phyloP scores from a whole-genome alignment of 805 yeast species.

The Myxozyma nipponensis region DNA sequence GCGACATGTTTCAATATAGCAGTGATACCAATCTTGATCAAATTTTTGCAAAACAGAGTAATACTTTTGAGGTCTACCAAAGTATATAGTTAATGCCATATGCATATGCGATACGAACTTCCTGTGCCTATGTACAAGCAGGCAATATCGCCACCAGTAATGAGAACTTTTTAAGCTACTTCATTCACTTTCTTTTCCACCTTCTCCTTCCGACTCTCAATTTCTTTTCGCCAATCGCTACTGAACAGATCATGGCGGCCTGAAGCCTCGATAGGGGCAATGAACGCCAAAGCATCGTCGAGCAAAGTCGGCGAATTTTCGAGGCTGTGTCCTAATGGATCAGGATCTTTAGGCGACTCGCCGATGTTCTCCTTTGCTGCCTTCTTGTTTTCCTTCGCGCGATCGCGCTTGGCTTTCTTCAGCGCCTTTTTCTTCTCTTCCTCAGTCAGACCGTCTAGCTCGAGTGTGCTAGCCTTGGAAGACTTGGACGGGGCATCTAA shows the following conservation, averaged over 20 bases:
- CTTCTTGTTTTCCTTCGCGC: conserved; percentile 46
- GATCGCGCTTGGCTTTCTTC: conserved; percentile 42
- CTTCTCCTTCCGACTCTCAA: conserved; percentile 1
- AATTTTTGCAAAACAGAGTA: no score
- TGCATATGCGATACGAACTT: no score
- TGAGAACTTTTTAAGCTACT: background rate
- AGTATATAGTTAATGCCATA: no score
- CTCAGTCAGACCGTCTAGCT: conserved; percentile 33
- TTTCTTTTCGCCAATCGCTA: conserved; percentile 10
- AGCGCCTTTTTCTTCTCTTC: conserved; percentile 34
- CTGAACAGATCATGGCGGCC: background rate
- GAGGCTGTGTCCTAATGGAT: conserved; percentile 49
- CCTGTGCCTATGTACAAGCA: no score
- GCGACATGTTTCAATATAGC: no score
- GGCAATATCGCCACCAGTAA: no score
- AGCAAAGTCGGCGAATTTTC: conserved; percentile 41
- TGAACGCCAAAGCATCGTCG: conserved; percentile 42
- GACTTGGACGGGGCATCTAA: conserved; percentile 28
- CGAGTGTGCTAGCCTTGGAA: conserved; percentile 18
- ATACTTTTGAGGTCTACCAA: no score
- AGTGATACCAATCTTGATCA: no score
- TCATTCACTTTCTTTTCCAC: background rate
- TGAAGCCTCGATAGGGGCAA: conserved; percentile 36
- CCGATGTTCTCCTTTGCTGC: conserved; percentile 30
- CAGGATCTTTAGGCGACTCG: conserved; percentile 38